Conservation (phyloP, 23 red algal genomes). For the Gracilaria vermiculophylla region DNA sequence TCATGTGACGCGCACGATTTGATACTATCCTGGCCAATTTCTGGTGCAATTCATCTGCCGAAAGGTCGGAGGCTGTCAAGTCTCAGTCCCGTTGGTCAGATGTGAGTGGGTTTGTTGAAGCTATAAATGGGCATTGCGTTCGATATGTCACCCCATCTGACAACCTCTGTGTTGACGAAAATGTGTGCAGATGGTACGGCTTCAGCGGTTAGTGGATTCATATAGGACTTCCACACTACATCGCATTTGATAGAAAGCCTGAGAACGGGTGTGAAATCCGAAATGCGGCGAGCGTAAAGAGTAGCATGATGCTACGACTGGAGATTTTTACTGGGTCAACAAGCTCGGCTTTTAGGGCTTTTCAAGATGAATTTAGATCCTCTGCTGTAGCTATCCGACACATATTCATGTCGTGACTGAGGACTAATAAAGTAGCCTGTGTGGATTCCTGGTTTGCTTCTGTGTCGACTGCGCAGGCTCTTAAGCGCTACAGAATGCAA, state of each 20-base stretch:
- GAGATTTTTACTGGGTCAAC: too few relatives aligned
- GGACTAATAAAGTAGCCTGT: not conserved
- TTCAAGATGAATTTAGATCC: too few relatives aligned
- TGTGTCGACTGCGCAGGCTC: not conserved
- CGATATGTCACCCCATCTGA: not conserved
- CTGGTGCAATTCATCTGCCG: too few relatives aligned
- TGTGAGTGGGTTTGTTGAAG: not conserved
- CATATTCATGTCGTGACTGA: not conserved
- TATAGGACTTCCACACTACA: conserved; percentile 4
- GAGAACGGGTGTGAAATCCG: not conserved
- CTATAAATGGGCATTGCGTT: not conserved
- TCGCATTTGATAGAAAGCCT: not conserved
- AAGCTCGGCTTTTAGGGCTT: too few relatives aligned
- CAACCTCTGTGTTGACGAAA: not conserved
- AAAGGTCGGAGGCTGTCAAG: too few relatives aligned
- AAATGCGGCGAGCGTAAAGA: not conserved
- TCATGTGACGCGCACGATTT: too few relatives aligned
- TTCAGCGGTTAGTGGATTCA: not conserved
- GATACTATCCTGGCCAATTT: too few relatives aligned
- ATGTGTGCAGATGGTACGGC: too few relatives aligned
- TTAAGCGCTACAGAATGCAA: not conserved
- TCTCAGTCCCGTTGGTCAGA: too few relatives aligned
- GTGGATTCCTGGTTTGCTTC: not conserved
- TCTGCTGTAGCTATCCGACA: not conserved
- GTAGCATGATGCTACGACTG: not conserved